Base-by-base conservation (phyloP, 257 asterid species). In the Nicotiana tabacum region DNA sequence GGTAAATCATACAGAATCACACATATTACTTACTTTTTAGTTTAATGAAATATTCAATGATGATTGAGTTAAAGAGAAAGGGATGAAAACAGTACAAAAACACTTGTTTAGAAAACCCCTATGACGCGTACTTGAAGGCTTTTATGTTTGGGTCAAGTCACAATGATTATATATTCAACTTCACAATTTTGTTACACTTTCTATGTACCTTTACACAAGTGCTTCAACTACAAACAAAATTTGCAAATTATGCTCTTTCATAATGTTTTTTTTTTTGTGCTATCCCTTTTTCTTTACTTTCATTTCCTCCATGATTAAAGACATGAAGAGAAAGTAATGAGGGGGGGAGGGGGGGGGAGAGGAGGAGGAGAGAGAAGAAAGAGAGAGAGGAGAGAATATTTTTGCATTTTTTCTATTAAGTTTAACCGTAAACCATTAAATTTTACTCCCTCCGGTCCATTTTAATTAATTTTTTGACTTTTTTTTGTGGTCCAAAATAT, bases 81-180 rank as follows among this genome's bases (percentile, higher is more conserved):
- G 17, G 65, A 78, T 46, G 8, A 27, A 18, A 77, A 57, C 66
- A 80, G 72, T 48, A 1, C 33, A 43, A 32, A 32, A 78, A 15
- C 65, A 81, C 66, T 66, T 37, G 46, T 69, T 78, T 78, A 64
- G 77, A 72, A 53, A 85, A 65, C 57, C 69, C 68, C 76, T 64
- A 70, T 72, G 82, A 82, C 68, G 80, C 80, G 60, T 69, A 62
- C 58, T 51, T 72, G 64, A 77, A 68, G 83, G 84, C 61, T 21
- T 83, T 58, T 33, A 62, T 81, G 84, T 37, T 56, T 66, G 86
- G 83, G 88, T 84, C 83, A 85, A 62, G 80, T 16, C 77, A 79
- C 80, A 83, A 83, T 82, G 55, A 78, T 80, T 29, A 69, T 72
- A 53, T 60, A 67, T 82, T 81, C 83, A 80, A 57, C 7, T 61